phyloP scores from a whole-genome alignment of 805 yeast species.

The Suhomyces emberorum region DNA sequence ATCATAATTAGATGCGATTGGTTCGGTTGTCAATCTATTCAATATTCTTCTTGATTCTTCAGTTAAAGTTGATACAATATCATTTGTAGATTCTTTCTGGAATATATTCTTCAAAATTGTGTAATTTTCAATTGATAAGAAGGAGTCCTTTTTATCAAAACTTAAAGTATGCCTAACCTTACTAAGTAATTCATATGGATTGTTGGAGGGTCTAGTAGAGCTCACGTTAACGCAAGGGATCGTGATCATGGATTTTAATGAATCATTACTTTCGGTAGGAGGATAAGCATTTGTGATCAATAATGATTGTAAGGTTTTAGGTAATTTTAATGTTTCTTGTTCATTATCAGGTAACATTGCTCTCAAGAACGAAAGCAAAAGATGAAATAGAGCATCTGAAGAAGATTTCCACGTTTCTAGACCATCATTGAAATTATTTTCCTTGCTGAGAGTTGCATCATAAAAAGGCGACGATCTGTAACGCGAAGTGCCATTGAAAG shows the following conservation, averaged over 20 bases:
- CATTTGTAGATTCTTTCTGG: slow-evolving; percentile 49
- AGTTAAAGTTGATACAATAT: slow-evolving; percentile 62
- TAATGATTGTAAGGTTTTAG: slow-evolving; percentile 62
- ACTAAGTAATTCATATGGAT: slow-evolving; percentile 57
- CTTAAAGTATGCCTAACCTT: slow-evolving; percentile 49
- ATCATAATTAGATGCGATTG: slow-evolving; percentile 34
- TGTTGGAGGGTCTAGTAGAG: slow-evolving; percentile 47
- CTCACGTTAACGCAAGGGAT: slow-evolving; percentile 63
- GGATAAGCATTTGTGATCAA: slow-evolving; percentile 70
- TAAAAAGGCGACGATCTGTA: slow-evolving; percentile 31
- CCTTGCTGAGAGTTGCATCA: slow-evolving; percentile 34
- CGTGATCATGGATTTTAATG: slow-evolving; percentile 38
- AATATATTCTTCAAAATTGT: slow-evolving; percentile 71
- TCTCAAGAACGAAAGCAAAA: slow-evolving; percentile 70
- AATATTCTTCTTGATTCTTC: slow-evolving; percentile 66
- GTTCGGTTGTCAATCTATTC: slow-evolving; percentile 34
- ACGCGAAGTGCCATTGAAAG: slow-evolving; percentile 51
- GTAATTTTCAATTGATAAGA: slow-evolving; percentile 74
- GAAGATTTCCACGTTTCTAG: slow-evolving; percentile 74
- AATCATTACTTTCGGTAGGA: slow-evolving; percentile 47
- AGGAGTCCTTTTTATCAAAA: slow-evolving; percentile 67
- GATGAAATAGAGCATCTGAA: slow-evolving; percentile 81
- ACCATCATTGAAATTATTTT: slow-evolving; percentile 59
- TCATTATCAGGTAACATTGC: slow-evolving; percentile 73
- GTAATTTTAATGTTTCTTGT: slow-evolving; percentile 54